Evolutionary conservation across 2,329 filamentous ascomycete species (phyloP).

Genomic region (Fusarium robinianum): DNA sequence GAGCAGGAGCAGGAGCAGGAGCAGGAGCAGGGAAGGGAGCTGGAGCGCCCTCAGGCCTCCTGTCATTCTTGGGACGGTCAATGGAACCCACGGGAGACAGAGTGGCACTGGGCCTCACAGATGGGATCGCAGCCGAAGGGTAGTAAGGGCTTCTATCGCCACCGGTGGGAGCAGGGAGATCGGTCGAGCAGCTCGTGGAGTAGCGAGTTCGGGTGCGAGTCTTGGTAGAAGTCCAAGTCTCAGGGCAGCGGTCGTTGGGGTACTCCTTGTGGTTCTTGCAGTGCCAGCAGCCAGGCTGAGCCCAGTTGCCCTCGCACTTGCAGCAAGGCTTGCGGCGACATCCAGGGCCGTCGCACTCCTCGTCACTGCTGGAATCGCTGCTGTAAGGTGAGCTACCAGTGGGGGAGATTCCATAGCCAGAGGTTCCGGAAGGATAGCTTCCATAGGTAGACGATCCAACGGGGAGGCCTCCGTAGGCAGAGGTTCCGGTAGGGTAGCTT

Average conservation of each 20-base stretch:
- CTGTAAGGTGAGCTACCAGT: too few species aligned
- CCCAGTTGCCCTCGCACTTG: conserved; percentile 36
- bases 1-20: conserved; percentile 10
- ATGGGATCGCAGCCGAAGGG: too few species aligned
- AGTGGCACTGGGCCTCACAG: too few species aligned
- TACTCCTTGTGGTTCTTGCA: conserved; percentile 34
- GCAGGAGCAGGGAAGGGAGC: conserved; percentile 12
- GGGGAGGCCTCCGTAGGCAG: too few species aligned
- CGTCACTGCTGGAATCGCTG: conserved; percentile 10
- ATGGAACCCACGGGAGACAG: too few species aligned
- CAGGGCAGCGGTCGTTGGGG: conserved; percentile 19
- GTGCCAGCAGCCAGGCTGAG: conserved; percentile 39
- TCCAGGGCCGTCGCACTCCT: conserved; percentile 25
- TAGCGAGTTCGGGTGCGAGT: conserved; percentile 18
- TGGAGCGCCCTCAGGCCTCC: too few species aligned
- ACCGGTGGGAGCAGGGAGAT: conserved; percentile 12
- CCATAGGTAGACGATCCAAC: too few species aligned
- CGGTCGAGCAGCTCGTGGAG: conserved; percentile 13
- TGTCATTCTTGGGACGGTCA: too few species aligned
- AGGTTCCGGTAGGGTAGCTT: too few species aligned
- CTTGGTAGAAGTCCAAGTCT: conserved; percentile 8
- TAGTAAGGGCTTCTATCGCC: too few species aligned
- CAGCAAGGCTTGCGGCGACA: conserved; percentile 35
- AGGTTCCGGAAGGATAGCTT: too few species aligned
- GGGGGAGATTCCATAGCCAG: too few species aligned